Percentiles rank a stretch among this genome's conserved stretches.
These are phyloP conservation scores for Senna tora DNA, from an alignment of 306 rosid species.

Conservation along the genomic window DNA sequence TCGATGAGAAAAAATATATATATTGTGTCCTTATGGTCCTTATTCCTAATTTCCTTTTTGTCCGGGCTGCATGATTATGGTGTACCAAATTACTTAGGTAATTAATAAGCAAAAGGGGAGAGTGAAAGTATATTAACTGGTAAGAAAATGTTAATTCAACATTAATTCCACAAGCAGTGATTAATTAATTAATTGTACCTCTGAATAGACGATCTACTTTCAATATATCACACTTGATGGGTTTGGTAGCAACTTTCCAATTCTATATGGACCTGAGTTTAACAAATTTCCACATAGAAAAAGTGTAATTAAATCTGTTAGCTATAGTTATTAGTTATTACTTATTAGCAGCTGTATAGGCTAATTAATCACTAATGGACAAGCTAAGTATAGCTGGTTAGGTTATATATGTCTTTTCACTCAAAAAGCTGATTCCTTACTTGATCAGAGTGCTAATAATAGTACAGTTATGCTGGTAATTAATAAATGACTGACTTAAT, in stretches of 20 bases:
- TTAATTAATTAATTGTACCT: not conserved
- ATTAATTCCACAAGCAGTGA: too few species aligned
- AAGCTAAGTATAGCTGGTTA: not conserved
- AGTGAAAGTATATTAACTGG: not conserved
- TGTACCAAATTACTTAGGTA: not conserved
- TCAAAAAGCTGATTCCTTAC: conserved; percentile 6
- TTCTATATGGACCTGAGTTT: too few species aligned
- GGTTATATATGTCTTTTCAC: conserved; percentile 1
- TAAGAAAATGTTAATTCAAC: too few species aligned
- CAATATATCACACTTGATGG: conserved; percentile 5
- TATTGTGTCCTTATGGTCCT: not conserved
- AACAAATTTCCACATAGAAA: too few species aligned
- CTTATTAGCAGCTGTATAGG: too few species aligned
- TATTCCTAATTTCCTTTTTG: conserved; percentile 8
- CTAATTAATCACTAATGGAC: too few species aligned
- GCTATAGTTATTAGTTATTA: too few species aligned
- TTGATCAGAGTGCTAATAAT: not conserved
- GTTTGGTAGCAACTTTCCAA: conserved; percentile 27
- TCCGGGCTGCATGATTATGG: conserved; percentile 1
- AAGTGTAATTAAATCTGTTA: not conserved
- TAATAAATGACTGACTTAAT: not conserved
- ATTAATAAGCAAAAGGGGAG: not conserved
- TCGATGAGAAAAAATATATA: too few species aligned
- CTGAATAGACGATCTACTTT: not conserved
- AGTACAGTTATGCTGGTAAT: too few species aligned